Conservation (phyloP, 1,284 basidiomycete species). For the Tilletia walkeri region DNA sequence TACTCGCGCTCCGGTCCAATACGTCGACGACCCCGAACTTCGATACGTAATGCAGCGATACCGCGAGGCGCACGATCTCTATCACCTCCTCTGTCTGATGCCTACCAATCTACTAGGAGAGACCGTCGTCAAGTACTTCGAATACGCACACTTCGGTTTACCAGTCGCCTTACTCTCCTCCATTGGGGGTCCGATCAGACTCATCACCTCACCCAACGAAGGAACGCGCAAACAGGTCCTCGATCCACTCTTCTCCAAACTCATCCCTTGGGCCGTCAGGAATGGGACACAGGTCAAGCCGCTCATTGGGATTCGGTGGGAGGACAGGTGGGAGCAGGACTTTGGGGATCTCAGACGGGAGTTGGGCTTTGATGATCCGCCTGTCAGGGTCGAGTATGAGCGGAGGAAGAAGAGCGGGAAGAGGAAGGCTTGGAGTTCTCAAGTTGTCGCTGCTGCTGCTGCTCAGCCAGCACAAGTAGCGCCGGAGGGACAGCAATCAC, state of each 20-base stretch:
- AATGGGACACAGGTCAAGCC: conserved; percentile 58
- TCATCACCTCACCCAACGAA: conserved; percentile 30
- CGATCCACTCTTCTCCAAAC: conserved; percentile 17
- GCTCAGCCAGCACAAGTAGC: too few relatives aligned
- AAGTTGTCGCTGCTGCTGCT: conserved; percentile 11
- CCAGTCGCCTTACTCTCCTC: conserved; percentile 84
- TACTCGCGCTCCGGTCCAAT: conserved; percentile 84
- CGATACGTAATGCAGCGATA: conserved; percentile 90
- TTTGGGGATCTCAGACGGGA: conserved; percentile 75
- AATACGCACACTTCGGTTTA: conserved; percentile 85
- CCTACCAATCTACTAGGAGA: conserved; percentile 89
- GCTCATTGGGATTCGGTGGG: conserved; percentile 91
- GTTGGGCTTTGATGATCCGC: conserved; percentile 64
- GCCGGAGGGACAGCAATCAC: too few relatives aligned
- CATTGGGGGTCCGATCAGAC: conserved; percentile 64
- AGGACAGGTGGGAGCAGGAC: conserved; percentile 84
- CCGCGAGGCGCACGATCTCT: conserved; percentile 92
- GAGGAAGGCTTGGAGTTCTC: conserved; percentile 6
- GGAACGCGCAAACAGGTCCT: conserved; percentile 13
- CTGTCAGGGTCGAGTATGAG: conserved; percentile 40
- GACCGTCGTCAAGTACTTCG: conserved; percentile 93
- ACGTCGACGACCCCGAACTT: conserved; percentile 75
- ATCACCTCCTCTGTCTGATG: conserved; percentile 82
- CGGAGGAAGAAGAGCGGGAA: conserved; percentile 24
- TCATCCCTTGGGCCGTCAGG: conserved; percentile 14